Conservation (phyloP, 2,329 filamentous ascomycete genomes). For the Tolypocladium sp. region DNA sequence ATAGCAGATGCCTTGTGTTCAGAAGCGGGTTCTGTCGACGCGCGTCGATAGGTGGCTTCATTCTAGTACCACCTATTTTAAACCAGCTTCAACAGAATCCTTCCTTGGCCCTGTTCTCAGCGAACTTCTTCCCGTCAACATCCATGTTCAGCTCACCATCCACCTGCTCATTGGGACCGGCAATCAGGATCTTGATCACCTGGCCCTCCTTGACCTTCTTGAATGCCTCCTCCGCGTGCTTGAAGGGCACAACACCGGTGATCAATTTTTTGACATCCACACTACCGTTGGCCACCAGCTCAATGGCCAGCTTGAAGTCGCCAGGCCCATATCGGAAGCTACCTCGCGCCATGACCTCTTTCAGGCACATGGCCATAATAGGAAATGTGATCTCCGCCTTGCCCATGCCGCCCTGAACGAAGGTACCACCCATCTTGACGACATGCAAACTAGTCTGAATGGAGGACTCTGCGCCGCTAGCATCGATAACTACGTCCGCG, state of each 20-base stretch:
- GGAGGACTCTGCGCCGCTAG: conserved; percentile 66
- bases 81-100: background rate
- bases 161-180: conserved; percentile 41
- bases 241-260: conserved; percentile 67
- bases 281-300: conserved; percentile 62
- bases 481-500: conserved; percentile 73
- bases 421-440: conserved; percentile 62
- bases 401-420: conserved; percentile 87
- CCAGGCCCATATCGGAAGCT: conserved; percentile 84
- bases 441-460: conserved; percentile 68
- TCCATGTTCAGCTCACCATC: background rate
- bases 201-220: conserved; percentile 77
- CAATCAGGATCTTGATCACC: conserved; percentile 61
- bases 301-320: conserved; percentile 77
- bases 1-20: too few relatives aligned
- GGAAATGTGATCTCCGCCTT: conserved; percentile 81
- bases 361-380: conserved; percentile 81
- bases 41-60: too few relatives aligned
- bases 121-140: background rate
- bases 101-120: background rate
- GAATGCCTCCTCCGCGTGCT: conserved; percentile 78
- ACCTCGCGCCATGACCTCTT: conserved; percentile 80
- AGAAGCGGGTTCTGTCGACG: too few relatives aligned
- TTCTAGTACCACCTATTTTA: too few relatives aligned
- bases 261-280: conserved; percentile 78